phyloP scores from a whole-genome alignment of 2,329 filamentous ascomycete genomes.

The Pestalotiopsis sp. region DNA sequence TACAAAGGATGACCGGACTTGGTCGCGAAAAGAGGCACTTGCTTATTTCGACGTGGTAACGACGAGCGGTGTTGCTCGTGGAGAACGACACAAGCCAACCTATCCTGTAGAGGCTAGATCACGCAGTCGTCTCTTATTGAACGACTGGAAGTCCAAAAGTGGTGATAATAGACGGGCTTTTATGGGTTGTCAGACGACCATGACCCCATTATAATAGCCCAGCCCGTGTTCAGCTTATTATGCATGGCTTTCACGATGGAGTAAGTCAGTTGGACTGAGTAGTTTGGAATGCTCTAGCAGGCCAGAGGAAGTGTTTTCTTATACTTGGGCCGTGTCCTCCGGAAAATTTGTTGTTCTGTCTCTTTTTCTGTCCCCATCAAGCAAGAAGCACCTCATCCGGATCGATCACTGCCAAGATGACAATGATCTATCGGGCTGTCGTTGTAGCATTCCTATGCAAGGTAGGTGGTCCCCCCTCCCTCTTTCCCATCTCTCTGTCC shows the following conservation, averaged over 20 bases:
- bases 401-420: neutral
- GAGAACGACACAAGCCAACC: neutral
- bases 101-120: neutral
- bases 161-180: neutral
- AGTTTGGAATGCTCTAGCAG: neutral
- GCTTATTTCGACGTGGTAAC: neutral
- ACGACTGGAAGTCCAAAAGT: neutral
- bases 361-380: neutral
- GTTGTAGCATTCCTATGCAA: neutral
- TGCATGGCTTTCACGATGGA: neutral
- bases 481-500: neutral
- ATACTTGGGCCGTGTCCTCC: neutral
- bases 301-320: neutral
- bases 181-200: neutral
- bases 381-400: neutral
- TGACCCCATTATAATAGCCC: neutral
- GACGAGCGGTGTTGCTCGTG: neutral
- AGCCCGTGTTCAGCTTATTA: neutral
- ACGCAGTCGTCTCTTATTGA: neutral
- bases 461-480: neutral
- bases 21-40: neutral
- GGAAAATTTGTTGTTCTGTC: neutral
- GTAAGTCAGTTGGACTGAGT: neutral
- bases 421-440: neutral
- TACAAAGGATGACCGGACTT: neutral